Evolutionary conservation across 169 alveolate species (phyloP).

Genomic region (Eimeria praecox): DNA sequence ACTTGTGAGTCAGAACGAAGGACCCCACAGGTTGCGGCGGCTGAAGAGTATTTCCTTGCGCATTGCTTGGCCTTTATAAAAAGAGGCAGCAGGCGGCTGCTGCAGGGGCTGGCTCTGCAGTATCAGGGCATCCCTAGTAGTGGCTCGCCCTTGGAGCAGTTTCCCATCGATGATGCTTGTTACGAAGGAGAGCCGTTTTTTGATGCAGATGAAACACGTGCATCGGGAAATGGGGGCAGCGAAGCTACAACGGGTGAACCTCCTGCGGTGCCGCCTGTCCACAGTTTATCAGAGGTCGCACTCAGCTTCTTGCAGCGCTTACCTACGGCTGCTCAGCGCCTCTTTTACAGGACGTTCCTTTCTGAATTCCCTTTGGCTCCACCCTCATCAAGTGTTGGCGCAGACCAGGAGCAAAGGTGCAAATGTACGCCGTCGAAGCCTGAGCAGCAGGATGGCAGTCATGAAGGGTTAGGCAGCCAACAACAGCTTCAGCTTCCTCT

Average conservation of each 20-base stretch:
- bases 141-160: not conserved
- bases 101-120: conserved; percentile 28
- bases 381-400: not conserved
- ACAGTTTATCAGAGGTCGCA: conserved; percentile 42
- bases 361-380: conserved; percentile 58
- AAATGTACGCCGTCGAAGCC: not conserved
- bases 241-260: conserved; percentile 41
- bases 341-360: conserved; percentile 69
- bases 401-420: not conserved
- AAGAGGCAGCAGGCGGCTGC: conserved; percentile 41
- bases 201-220: not conserved
- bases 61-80: conserved; percentile 39
- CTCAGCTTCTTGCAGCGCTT: conserved; percentile 39
- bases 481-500: conserved; percentile 38
- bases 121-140: not conserved
- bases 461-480: not conserved
- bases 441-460: conserved; percentile 45
- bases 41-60: conserved; percentile 59
- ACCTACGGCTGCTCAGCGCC: conserved; percentile 75
- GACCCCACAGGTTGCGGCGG: conserved; percentile 60
- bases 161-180: not conserved
- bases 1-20: conserved; percentile 63
- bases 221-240: conserved; percentile 12
- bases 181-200: not conserved
- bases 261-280: conserved; percentile 34